Evolutionary conservation across 257 asterid species (phyloP).

Genomic region (Forsythia viridissima): DNA sequence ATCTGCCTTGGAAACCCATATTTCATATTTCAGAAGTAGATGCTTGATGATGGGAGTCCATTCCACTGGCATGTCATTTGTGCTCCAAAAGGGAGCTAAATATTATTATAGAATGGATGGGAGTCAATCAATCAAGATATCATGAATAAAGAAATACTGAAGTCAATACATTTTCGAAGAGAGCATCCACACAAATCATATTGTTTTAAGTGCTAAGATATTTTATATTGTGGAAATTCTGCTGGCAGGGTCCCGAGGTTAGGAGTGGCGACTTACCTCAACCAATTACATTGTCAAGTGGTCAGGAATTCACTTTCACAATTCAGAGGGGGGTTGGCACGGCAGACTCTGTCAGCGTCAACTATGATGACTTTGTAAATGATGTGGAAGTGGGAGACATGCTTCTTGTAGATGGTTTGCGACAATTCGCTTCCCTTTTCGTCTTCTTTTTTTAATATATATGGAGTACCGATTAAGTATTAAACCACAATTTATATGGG

Average conservation of each 20-base stretch:
- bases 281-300: slow-evolving; percentile 68
- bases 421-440: not conserved
- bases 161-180: not conserved
- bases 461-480: not conserved
- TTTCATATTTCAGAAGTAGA: no score
- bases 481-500: not conserved
- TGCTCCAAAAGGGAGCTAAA: no score
- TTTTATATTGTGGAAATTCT: not conserved
- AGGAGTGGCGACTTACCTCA: slow-evolving; percentile 99
- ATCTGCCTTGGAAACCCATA: no score
- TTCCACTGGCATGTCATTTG: no score
- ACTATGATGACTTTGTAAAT: slow-evolving; percentile 96
- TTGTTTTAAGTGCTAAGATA: not conserved
- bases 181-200: not conserved
- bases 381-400: slow-evolving; percentile 95
- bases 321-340: slow-evolving; percentile 96
- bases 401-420: slow-evolving; percentile 95
- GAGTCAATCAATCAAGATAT: no score
- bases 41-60: no score
- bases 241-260: slow-evolving; percentile 97
- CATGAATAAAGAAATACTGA: not conserved
- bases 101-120: no score
- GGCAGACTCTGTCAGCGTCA: slow-evolving; percentile 86
- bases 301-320: slow-evolving; percentile 95
- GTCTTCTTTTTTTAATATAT: no score